Conservation (phyloP, 2,329 filamentous ascomycete species). For the Samsoniella hepiali region DNA sequence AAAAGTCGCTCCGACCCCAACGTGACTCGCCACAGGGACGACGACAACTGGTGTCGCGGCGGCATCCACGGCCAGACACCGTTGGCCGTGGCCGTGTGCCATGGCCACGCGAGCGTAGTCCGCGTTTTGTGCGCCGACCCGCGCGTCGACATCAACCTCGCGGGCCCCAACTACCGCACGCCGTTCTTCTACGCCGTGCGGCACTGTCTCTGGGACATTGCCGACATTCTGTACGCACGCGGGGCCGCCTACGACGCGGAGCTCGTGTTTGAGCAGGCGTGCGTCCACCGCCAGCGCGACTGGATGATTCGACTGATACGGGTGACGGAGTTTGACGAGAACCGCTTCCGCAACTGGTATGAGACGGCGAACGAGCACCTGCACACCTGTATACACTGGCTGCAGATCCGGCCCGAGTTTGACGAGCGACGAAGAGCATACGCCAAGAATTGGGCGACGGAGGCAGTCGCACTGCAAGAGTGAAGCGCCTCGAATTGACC, state of each 20-base stretch:
- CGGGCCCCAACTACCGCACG: not conserved
- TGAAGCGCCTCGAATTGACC: no score
- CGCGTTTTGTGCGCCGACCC: not conserved
- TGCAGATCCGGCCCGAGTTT: not conserved
- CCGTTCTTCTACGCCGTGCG: not conserved
- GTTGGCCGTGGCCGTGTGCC: not conserved
- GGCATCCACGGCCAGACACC: not conserved
- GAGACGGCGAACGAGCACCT: not conserved
- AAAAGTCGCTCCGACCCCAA: conserved; percentile 1
- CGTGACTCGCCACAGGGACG: not conserved
- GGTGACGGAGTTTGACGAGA: not conserved
- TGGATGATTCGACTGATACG: not conserved
- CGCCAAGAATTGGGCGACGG: no score
- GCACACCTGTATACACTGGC: not conserved
- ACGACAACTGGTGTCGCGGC: not conserved
- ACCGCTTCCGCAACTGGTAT: not conserved
- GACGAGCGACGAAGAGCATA: no score
- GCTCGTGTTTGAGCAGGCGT: not conserved
- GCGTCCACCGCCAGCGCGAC: not conserved
- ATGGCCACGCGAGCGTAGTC: not conserved
- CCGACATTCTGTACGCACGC: not conserved
- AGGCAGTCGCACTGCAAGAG: no score
- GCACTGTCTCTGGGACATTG: not conserved
- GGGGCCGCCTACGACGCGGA: not conserved
- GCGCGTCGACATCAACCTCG: not conserved